Evolutionary conservation across 73 alveolate genomes (phyloP), one percentile per base, ranked within the genome.

Genomic region (Paramecium sonneborni): DNA sequence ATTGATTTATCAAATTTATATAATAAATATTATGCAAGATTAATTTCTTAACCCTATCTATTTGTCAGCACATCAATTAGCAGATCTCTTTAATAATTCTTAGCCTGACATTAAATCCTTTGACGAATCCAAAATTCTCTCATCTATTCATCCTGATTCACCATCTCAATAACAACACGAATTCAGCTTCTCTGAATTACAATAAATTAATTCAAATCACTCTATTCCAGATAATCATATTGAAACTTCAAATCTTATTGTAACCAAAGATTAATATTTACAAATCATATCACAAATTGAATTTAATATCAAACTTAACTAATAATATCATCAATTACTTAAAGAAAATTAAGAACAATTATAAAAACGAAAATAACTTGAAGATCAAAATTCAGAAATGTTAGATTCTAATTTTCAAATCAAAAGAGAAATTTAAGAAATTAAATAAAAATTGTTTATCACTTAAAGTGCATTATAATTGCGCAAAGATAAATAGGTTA

Each of bases 51-150:
- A 8, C 34, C 68, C 84, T 4, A 26, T 62, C 84, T 62, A 62
- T 32, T 62, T 62, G 84, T 62, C 84, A 32, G 84, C 84, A 23
- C 39, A 62, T 28, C 46, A 62, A 32, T 62, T 62, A 30, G 84
- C 48, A 26, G 84, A 62, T 26, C 84, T 62, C 84, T 62, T 62
- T 26, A 26, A 30, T 6, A 26, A 62, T 32, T 15, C 48, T 26
- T 32, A 26, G 12, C 7, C 43, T 2, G 84, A 62, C 21, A 30
- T 32, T 30, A 30, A 62, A 62, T 32, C 12, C 14, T 20, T 43
- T 9, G 39, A 62, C 24, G 48, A 62, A 62, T 52, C 34, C 32
- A 52, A 52, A 52, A 52, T 52, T 5, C 15, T 52, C 34, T 52
- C 34, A 11, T 52, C 4, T n/a, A 52, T 2, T 3, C 15, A 52